Conservation (phyloP, 805 yeast species). For the Metschnikowia drakensbergensis region DNA sequence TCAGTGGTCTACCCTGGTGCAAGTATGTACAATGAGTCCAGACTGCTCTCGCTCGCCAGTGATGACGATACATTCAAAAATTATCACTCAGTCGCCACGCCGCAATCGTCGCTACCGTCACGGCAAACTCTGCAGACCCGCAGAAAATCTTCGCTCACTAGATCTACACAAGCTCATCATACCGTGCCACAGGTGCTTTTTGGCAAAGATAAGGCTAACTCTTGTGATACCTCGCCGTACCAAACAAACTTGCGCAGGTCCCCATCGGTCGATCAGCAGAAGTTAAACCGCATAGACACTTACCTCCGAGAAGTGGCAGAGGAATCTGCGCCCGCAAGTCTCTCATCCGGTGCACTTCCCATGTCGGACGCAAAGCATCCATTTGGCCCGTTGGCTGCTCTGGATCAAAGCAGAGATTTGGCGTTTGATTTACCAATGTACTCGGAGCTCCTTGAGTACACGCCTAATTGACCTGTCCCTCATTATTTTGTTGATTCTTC, state of each 20-base stretch:
- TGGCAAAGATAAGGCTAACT: conserved; percentile 1
- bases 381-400: background rate
- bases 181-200: conserved; percentile 10
- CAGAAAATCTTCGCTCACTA: conserved; percentile 15
- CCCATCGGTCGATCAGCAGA: conserved; percentile 4
- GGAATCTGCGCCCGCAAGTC: conserved; percentile 4
- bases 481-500: background rate
- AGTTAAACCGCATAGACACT: conserved; percentile 4
- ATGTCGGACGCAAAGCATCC: background rate
- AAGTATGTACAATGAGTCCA: conserved; percentile 11
- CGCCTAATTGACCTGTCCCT: background rate
- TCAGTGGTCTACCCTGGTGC: conserved; percentile 8
- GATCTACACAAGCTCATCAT: conserved; percentile 5
- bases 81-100: conserved; percentile 8
- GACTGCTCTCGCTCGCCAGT: conserved; percentile 15
- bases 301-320: conserved; percentile 14
- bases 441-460: conserved; percentile 4
- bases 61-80: conserved; percentile 13
- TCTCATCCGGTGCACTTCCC: background rate
- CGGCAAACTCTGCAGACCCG: conserved; percentile 17
- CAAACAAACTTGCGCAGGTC: conserved; percentile 1
- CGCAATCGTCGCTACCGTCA: conserved; percentile 16
- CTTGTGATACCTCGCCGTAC: background rate
- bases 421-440: conserved; percentile 4
- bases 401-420: background rate